Percentiles rank a stretch among this genome's conserved stretches.
Conservation (phyloP, 208 protist species). For the Trypanosoma avium region DNA sequence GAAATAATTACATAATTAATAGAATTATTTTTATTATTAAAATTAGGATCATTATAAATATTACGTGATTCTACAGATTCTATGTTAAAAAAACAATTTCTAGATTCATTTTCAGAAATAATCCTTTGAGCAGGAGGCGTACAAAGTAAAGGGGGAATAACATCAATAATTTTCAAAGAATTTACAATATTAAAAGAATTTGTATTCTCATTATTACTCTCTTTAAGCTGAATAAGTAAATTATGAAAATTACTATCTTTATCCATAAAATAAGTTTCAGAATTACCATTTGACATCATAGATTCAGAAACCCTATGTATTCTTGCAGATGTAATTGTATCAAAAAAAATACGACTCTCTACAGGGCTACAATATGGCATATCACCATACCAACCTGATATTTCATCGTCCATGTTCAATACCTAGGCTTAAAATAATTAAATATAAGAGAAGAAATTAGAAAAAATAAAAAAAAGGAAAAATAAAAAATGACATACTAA, state of each 20-base stretch:
- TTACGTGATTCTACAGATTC: background rate
- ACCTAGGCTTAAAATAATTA: conserved; percentile 5
- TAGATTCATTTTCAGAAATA: background rate
- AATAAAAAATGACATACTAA: background rate
- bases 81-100: conserved; percentile 19
- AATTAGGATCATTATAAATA: background rate
- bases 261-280: conserved; percentile 48
- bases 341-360: conserved; percentile 64
- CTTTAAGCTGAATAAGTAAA: background rate
- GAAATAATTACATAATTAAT: conserved; percentile 2
- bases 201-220: background rate
- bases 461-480: conserved; percentile 5
- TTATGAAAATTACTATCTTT: conserved; percentile 3
- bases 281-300: conserved; percentile 46
- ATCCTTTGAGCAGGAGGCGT: conserved; percentile 1
- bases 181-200: background rate
- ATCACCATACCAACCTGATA: conserved; percentile 67
- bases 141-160: conserved; percentile 17
- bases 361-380: conserved; percentile 66
- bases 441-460: conserved; percentile 16
- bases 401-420: conserved; percentile 36
- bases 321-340: conserved; percentile 36
- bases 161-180: background rate
- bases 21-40: background rate
- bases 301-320: conserved; percentile 54